A percentile compares a stretch with the other conserved stretches of the same genome.
Conservation (phyloP, 148 eudicot genomes). For the Fagopyrum homotropicum region DNA sequence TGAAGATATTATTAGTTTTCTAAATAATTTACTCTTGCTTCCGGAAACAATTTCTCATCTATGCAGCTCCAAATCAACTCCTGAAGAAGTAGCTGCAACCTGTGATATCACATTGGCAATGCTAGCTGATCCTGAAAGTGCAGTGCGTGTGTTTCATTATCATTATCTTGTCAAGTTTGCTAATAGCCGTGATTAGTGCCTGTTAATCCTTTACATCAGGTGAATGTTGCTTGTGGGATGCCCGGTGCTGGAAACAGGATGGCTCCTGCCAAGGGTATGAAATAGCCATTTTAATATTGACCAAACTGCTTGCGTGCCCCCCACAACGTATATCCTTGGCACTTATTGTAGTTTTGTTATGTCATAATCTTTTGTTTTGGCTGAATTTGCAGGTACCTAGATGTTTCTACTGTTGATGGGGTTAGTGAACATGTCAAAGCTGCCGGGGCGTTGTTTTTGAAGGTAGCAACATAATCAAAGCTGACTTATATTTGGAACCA, state of each 20-base stretch:
- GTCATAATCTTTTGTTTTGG: neutral
- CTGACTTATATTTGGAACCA: neutral
- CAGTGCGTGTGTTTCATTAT: slow-evolving; percentile 58
- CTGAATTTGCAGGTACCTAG: slow-evolving; percentile 58
- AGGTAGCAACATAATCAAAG: slow-evolving; percentile 31
- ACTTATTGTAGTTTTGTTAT: neutral
- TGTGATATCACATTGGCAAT: slow-evolving; percentile 97
- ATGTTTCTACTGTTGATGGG: slow-evolving; percentile 92
- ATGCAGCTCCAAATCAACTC: slow-evolving; percentile 70
- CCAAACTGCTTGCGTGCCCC: neutral
- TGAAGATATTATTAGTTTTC: neutral
- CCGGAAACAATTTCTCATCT: neutral
- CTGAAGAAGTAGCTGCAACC: slow-evolving; percentile 85
- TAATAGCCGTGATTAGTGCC: slow-evolving; percentile 17
- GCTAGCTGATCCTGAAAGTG: slow-evolving; percentile 99
- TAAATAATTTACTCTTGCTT: neutral
- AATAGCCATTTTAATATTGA: neutral
- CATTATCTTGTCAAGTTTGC: slow-evolving; percentile 14
- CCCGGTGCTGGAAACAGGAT: slow-evolving; percentile 78
- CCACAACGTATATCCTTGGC: neutral
- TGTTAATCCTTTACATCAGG: slow-evolving; percentile 31
- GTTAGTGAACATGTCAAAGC: slow-evolving; percentile 52
- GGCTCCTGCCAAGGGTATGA: slow-evolving; percentile 89
- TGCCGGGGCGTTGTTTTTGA: slow-evolving; percentile 78
- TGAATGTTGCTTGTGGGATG: slow-evolving; percentile 82